A percentile compares a stretch with the other conserved stretches of the same genome.
These are phyloP conservation scores for Isabelozyma rhagii DNA, from an alignment of 805 yeast species.

Conservation along the genomic window DNA sequence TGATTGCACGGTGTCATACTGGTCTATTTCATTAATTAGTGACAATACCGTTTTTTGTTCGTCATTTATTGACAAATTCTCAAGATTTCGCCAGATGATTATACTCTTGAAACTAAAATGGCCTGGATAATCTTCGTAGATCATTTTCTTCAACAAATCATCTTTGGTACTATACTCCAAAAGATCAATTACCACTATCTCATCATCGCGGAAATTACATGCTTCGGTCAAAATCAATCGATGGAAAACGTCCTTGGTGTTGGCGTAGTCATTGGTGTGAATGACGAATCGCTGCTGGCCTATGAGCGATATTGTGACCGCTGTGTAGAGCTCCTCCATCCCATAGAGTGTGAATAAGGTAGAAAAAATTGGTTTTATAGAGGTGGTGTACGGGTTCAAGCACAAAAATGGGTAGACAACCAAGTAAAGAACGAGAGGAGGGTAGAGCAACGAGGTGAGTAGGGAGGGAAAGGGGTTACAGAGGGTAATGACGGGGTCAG, in stretches of 20 bases:
- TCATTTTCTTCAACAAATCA: neutral
- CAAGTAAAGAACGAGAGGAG: too few relatives aligned
- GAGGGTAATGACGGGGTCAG: too few relatives aligned
- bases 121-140: neutral
- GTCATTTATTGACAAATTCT: constrained; percentile 2
- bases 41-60: constrained; percentile 14
- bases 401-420: too few relatives aligned
- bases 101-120: constrained; percentile 4
- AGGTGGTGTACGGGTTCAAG: neutral
- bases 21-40: constrained; percentile 16
- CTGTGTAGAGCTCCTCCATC: constrained; percentile 18
- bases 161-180: constrained; percentile 1
- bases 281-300: constrained; percentile 15
- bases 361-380: neutral
- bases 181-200: constrained; percentile 8
- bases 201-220: constrained; percentile 5
- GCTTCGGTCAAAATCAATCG: constrained; percentile 3
- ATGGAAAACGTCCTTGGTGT: constrained; percentile 2
- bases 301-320: constrained; percentile 16
- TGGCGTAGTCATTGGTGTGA: constrained; percentile 8
- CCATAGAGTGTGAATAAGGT: neutral
- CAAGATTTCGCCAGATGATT: constrained; percentile 17
- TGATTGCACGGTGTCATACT: constrained; percentile 15
- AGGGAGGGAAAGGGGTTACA: too few relatives aligned
- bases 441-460: too few relatives aligned